Evolutionary conservation across 306 rosid genomes (phyloP).

Genomic region (Cucurbita pepo): DNA sequence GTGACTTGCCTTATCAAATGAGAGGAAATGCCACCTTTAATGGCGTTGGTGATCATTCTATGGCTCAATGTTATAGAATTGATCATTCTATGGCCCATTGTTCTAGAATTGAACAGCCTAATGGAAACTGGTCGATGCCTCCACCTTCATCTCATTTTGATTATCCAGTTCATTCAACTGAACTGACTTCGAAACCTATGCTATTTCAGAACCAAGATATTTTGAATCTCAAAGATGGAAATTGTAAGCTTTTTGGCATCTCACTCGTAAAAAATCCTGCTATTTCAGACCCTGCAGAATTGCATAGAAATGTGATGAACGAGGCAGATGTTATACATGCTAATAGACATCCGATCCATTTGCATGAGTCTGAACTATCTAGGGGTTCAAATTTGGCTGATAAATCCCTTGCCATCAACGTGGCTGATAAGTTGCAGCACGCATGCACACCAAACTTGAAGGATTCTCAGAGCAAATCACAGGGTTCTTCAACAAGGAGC

Average conservation of each 20-base stretch:
- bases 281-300: constrained; percentile 18
- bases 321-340: constrained; percentile 21
- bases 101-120: constrained; percentile 40
- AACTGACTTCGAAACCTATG: constrained; percentile 19
- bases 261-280: constrained; percentile 36
- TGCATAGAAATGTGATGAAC: constrained; percentile 16
- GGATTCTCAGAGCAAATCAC: constrained; percentile 45
- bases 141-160: constrained; percentile 44
- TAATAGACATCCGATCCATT: constrained; percentile 10
- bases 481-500: constrained; percentile 55
- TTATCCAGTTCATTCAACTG: constrained; percentile 29
- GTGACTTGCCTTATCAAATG: constrained; percentile 29
- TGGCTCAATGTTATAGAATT: constrained; percentile 37
- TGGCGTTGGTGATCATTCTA: constrained; percentile 33
- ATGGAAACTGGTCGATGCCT: constrained; percentile 55
- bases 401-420: constrained; percentile 13
- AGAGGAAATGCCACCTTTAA: constrained; percentile 35
- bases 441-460: constrained; percentile 21
- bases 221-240: constrained; percentile 43
- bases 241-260: constrained; percentile 74
- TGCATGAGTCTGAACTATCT: constrained; percentile 28
- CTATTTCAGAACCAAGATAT: constrained; percentile 20
- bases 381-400: constrained; percentile 31
- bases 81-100: constrained; percentile 39
- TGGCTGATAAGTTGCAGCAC: constrained; percentile 29